Base-by-base conservation (phyloP, 169 alveolate species). In the Theileria sp. region DNA sequence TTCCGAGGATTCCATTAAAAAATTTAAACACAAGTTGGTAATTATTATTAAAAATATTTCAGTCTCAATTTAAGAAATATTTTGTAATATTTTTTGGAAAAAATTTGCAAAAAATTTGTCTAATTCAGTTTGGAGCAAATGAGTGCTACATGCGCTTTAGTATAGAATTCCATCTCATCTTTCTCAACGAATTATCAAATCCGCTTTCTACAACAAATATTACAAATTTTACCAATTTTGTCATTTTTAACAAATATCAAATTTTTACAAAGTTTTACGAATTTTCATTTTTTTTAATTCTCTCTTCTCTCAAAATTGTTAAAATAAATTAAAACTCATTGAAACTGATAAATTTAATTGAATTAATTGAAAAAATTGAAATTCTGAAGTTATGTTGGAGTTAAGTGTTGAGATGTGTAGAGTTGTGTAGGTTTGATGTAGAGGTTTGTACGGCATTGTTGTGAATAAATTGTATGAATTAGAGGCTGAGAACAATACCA, bases 61-160 rank as follows among this genome's bases (percentile, higher is more conserved):
- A 3, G 4, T 34, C 19, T 21, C 12, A 10, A 44, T 4, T 44
- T 44, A 10, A 10, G 54, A 44, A 44, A 44, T 44, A 44, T 44
- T 44, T 44, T 44, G 15, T 12, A 25, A 60, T 25, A 60, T 3
- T 28, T 25, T 58, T 25, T 60, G 0, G 10, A 60, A 56, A 19
- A 56, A 56, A 2, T 60, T 60, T 60, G 10, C 0, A 60, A 12
- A 60, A 60, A 60, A 44, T 44, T 44, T 44, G 54, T 44, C 54
- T 44, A 44, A 21, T 25, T 7, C 74, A 69, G 36, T 1, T 21
- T 49, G 77, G 61, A 69, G 77, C 65, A 51, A 38, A 49, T 17
- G 61, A 69, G 77, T 69, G 77, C 67, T 69, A 49, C 67, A 38
- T 69, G 77, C 65, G 61, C 15, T 21, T 30, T 65, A 6, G 10